Conservation (phyloP, 164 flowering plant genomes). For the Platanus orientalis region DNA sequence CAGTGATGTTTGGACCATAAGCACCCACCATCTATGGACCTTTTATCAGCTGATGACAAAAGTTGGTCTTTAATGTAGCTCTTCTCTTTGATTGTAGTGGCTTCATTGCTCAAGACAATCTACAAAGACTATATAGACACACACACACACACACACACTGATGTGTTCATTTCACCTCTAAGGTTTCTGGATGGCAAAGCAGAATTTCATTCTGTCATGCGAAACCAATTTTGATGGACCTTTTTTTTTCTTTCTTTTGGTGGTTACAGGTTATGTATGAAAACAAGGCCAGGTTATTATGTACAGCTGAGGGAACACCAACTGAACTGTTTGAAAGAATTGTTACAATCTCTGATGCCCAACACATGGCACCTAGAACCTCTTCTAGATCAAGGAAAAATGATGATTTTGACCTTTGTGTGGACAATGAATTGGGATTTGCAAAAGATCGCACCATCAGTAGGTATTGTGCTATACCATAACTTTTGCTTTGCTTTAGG, state of each 20-base stretch:
- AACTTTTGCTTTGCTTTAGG: no score
- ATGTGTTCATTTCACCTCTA: background rate
- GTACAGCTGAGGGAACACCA: slow-evolving; percentile 91
- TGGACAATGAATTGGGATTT: slow-evolving; percentile 95
- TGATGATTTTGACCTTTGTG: slow-evolving; percentile 79
- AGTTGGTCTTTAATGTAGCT: no score
- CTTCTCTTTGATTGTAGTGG: no score
- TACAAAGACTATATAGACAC: no score
- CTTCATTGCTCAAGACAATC: no score
- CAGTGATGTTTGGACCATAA: no score
- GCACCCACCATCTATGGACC: no score
- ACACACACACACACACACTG: no score
- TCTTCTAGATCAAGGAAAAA: slow-evolving; percentile 80
- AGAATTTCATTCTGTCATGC: slow-evolving; percentile 2
- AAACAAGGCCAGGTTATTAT: slow-evolving; percentile 68
- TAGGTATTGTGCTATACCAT: slow-evolving; percentile 43
- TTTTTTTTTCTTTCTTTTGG: background rate
- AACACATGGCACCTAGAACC: slow-evolving; percentile 75
- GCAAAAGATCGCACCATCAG: slow-evolving; percentile 97
- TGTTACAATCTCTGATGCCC: slow-evolving; percentile 80
- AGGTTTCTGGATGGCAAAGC: no score
- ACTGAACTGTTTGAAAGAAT: slow-evolving; percentile 58
- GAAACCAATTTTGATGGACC: slow-evolving; percentile 2
- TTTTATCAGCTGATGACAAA: no score
- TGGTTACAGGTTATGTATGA: slow-evolving; percentile 84